Conservation (phyloP, 139 green algal species). For the Spirogloea muscicola region DNA sequence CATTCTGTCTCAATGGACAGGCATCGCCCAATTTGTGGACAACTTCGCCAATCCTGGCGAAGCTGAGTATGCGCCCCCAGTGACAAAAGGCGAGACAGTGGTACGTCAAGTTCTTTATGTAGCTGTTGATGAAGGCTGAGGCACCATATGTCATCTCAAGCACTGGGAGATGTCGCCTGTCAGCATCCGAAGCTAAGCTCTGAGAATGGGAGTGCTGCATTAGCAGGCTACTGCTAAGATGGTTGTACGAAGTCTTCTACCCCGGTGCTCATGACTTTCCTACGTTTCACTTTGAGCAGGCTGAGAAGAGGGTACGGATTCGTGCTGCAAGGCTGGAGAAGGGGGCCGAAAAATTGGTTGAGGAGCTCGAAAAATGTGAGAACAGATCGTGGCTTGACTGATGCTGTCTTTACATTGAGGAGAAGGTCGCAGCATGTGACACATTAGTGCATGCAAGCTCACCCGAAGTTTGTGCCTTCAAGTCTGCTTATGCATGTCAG, state of each 20-base stretch:
- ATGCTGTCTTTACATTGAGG: background rate
- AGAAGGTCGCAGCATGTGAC: background rate
- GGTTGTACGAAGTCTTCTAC: no score
- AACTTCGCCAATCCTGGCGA: conserved; percentile 39
- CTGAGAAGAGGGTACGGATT: conserved; percentile 34
- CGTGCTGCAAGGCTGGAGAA: conserved; percentile 23
- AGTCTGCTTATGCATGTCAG: no score
- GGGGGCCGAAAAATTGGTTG: conserved; percentile 10
- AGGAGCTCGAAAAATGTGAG: conserved; percentile 40
- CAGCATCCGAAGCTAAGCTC: no score
- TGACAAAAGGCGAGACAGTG: conserved; percentile 40
- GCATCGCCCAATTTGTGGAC: conserved; percentile 40
- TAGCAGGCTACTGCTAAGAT: no score
- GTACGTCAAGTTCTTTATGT: no score
- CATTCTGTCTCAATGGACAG: background rate
- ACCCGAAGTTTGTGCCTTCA: no score
- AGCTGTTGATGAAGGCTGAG: no score
- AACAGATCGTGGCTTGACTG: background rate
- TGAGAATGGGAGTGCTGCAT: no score
- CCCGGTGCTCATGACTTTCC: no score
- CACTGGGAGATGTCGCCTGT: no score
- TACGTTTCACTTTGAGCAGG: conserved; percentile 18
- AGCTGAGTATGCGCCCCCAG: conserved; percentile 36
- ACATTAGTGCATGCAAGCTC: no score
- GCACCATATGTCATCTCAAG: no score